These are phyloP conservation scores for Buddleja alternifolia DNA, from an alignment of 257 asterid genomes.

Conservation along the genomic window DNA sequence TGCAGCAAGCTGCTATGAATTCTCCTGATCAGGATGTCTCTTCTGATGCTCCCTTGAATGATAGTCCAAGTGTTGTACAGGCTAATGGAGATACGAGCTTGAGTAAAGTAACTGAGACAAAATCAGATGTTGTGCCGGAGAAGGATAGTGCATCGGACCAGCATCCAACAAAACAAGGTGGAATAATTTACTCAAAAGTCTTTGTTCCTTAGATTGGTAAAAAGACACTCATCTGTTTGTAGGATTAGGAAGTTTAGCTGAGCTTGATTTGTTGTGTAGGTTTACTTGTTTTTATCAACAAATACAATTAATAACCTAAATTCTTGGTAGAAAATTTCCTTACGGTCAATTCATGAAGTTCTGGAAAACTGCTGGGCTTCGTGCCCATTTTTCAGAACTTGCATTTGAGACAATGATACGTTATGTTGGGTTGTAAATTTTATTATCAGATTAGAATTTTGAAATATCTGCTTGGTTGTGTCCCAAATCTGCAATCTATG, in stretches of 20 bases:
- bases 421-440: neutral
- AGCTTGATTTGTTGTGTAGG: neutral
- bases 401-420: neutral
- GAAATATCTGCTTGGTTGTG: neutral
- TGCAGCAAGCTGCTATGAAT: constrained; percentile 43
- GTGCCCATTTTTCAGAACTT: constrained; percentile 7
- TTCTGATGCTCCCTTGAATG: constrained; percentile 52
- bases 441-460: constrained; percentile 10
- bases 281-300: neutral
- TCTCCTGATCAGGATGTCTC: constrained; percentile 35
- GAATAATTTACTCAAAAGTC: constrained; percentile 6
- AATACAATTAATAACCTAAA: constrained; percentile 1
- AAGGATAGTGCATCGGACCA: constrained; percentile 41
- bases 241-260: neutral
- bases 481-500: constrained; percentile 4
- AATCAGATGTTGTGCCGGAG: constrained; percentile 46
- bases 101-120: constrained; percentile 35
- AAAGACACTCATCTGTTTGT: neutral
- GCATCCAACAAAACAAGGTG: constrained; percentile 62
- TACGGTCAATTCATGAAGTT: neutral
- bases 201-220: neutral
- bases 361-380: neutral
- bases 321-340: neutral
- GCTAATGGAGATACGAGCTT: constrained; percentile 55
- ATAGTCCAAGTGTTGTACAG: constrained; percentile 37